Evolutionary conservation across 768 basidiomycete genomes (phyloP).

Genomic region (Rossbeevera mucosa): DNA sequence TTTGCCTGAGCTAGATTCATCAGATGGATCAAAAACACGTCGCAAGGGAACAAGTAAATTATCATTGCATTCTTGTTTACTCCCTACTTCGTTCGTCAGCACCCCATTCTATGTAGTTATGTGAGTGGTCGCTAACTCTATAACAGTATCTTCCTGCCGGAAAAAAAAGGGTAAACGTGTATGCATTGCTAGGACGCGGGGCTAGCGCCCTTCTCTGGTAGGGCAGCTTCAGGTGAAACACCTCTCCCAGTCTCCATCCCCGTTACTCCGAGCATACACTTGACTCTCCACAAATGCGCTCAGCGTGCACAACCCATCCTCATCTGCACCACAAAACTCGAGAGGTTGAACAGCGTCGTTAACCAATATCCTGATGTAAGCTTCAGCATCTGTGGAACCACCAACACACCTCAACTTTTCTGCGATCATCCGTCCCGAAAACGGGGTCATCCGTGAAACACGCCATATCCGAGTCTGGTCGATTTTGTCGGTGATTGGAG

Average conservation of each 20-base stretch:
- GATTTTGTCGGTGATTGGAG: conserved; percentile 13
- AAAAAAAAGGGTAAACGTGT: background rate
- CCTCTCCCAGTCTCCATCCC: conserved; percentile 66
- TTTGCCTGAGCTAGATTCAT: too few species aligned
- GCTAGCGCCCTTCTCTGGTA: background rate
- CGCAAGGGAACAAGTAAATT: too few species aligned
- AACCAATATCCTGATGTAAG: conserved; percentile 68
- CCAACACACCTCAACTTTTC: conserved; percentile 58
- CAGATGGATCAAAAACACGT: too few species aligned
- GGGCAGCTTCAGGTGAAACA: conserved; percentile 39
- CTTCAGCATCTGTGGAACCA: conserved; percentile 8
- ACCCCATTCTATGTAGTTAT: too few species aligned
- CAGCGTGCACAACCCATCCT: conserved; percentile 59
- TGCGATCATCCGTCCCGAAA: conserved; percentile 67
- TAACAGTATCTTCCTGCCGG: too few species aligned
- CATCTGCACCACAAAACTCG: conserved; percentile 51
- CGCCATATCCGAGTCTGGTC: conserved; percentile 44
- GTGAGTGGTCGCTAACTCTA: too few species aligned
- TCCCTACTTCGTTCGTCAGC: too few species aligned
- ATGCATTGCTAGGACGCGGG: background rate
- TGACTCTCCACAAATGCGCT: conserved; percentile 68
- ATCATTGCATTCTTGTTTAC: too few species aligned
- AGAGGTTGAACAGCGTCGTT: conserved; percentile 68
- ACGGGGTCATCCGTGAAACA: conserved; percentile 62
- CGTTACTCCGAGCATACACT: conserved; percentile 59